These are phyloP conservation scores for Mycena vulgaris DNA, from an alignment of 768 basidiomycete species.

Conservation along the genomic window DNA sequence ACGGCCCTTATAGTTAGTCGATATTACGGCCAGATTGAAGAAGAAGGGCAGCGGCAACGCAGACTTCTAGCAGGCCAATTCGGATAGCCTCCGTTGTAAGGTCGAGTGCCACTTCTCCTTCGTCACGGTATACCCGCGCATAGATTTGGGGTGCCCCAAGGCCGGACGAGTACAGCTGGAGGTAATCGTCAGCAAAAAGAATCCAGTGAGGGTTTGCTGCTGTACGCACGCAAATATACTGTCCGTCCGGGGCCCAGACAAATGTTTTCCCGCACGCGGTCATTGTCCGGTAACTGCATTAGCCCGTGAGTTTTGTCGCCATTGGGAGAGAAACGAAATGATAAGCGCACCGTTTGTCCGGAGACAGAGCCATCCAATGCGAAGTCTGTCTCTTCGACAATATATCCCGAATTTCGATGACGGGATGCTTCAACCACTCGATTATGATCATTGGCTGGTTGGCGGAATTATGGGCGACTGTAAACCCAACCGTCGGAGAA, in stretches of 20 bases:
- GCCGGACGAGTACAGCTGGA: constrained; percentile 42
- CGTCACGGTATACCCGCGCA: constrained; percentile 55
- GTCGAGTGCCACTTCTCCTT: constrained; percentile 58
- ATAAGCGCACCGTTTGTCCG: constrained; percentile 57
- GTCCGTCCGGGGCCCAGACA: constrained; percentile 54
- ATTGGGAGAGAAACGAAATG: not conserved
- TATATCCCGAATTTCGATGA: constrained; percentile 44
- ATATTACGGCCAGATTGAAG: constrained; percentile 65
- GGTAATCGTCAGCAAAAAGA: no score
- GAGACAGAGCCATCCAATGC: constrained; percentile 61
- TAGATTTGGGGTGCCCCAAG: constrained; percentile 41
- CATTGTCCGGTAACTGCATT: constrained; percentile 56
- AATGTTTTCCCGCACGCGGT: constrained; percentile 55
- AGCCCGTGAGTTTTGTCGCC: no score
- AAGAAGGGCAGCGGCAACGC: constrained; percentile 62
- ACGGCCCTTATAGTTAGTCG: constrained; percentile 50
- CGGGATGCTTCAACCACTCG: not conserved
- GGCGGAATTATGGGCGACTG: not conserved
- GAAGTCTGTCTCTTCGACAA: constrained; percentile 52
- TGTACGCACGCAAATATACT: constrained; percentile 53
- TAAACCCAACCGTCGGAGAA: constrained; percentile 47
- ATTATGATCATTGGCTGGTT: not conserved
- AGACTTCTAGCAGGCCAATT: constrained; percentile 60
- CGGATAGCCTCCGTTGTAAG: constrained; percentile 62
- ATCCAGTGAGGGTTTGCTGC: not conserved